Evolutionary conservation across 2,329 filamentous ascomycete species (phyloP), one percentile per base, ranked within the genome.

Genomic region (Sodiomyces alkalinus): DNA sequence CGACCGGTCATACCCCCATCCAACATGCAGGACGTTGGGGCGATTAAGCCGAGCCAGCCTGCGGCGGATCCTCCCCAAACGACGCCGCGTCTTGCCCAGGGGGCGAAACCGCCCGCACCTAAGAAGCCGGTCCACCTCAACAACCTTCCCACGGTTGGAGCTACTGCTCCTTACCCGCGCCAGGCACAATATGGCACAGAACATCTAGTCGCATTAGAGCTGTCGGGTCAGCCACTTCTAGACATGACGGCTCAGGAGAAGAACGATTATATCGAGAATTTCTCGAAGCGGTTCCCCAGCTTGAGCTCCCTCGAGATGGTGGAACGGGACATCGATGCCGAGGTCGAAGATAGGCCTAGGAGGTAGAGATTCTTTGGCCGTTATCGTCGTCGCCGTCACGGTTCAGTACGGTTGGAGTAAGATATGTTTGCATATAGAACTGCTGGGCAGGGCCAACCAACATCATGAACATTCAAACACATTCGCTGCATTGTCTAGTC

Each of bases 241-340:
- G 62, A 68, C 23, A 73, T 72, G 68, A 62, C 58, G 30, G 47
- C 55, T 4, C 56, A 61, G 38, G 64, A 75, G 41, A 80, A 62
- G 45, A 71, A 74, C 25, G 80, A 85, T 40, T 76, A 76, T 42
- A 50, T 77, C 24, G 52, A 56, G 33, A 53, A 81, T 45, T 94
- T 96, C 48, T 77, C 75, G 35, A 85, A 85, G 52, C 64, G 83
- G 33, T 94, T 85, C 52, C 87, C 87, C 1, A 92, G 80, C 47
- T 56, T 96, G 33, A 76, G 74, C 31, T 70, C 82, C 7, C 69
- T 94, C 40, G 86, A 94, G 56, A 80, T 87, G 74, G 78, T 83
- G n/a, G 80, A 90, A 55, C 70, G 74, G 34, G 78, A 68, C 29
- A 47, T 67, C 32, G 53, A 49, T 7, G 55, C 48, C 11, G 56